phyloP scores from a whole-genome alignment of 2,329 filamentous ascomycete genomes.

The Cordyceps cicadae region DNA sequence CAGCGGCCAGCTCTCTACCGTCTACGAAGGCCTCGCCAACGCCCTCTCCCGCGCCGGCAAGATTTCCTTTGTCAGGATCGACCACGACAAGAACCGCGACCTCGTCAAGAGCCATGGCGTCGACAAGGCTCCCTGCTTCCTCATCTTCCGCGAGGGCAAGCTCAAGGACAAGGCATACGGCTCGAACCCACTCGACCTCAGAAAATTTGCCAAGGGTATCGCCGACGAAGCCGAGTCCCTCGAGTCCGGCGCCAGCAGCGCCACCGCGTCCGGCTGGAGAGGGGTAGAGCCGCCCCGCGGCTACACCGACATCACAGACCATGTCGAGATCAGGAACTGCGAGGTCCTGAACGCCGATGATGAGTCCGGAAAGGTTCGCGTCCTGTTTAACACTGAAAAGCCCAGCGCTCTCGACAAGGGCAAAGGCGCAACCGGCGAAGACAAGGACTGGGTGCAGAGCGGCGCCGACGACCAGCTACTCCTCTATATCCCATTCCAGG shows the following conservation, averaged over 20 bases:
- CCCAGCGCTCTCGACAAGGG: constrained; percentile 56
- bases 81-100: constrained; percentile 68
- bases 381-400: constrained; percentile 61
- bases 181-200: constrained; percentile 63
- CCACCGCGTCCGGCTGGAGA: constrained; percentile 48
- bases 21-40: constrained; percentile 69
- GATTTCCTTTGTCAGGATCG: constrained; percentile 80
- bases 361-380: constrained; percentile 62
- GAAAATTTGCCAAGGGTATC: constrained; percentile 62
- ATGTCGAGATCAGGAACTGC: constrained; percentile 69
- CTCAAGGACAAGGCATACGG: constrained; percentile 63
- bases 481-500: constrained; percentile 84
- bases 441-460: constrained; percentile 84
- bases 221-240: constrained; percentile 56
- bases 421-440: constrained; percentile 36
- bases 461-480: constrained; percentile 96
- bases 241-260: constrained; percentile 31
- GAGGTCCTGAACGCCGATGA: constrained; percentile 85
- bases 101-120: constrained; percentile 67
- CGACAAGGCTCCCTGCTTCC: constrained; percentile 78
- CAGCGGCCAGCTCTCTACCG: constrained; percentile 74
- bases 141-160: constrained; percentile 70
- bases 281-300: constrained; percentile 68
- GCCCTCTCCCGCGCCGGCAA: constrained; percentile 62
- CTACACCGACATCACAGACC: constrained; percentile 74